Base-by-base conservation (phyloP, 2,329 filamentous ascomycete species). In the Pseudopithomyces maydicus region DNA sequence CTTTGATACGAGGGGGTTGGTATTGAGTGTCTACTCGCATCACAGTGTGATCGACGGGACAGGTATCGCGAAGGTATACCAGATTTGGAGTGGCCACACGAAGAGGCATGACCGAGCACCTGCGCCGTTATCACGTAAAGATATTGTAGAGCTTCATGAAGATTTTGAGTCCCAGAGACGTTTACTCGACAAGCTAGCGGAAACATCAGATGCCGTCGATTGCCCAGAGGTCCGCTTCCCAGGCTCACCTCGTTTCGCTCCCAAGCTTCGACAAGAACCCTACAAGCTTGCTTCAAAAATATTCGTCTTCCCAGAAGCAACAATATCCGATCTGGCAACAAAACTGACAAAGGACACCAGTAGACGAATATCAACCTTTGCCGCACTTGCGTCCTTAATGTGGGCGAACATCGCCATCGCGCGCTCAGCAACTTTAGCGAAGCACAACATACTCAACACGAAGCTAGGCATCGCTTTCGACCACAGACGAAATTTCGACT, bases 1-100 rank as follows among this genome's bases (percentile, higher is more conserved):
- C 58, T 10, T 72, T 70, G 45, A 63, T 72, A 15, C 61, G 59
- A 1, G 67, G 66, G 70, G 70, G 1, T 55, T 72, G 8, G 56
- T 72, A 8, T 44, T 73, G 19, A 72, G 68, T 41, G 50, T 66
- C 1, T 72, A 69, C 57, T 54, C 58, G 8, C 61, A 71, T 54
- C 70, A 74, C 53, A 59, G 54, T 23, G 58, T 65, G 15, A 35
- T 59, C 10, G 68, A 71, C 45, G 65, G 63, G 5, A 56, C 43
- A 2, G 65, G 64, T 0, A 58, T 65, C 11, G 52, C 57, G 7
- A 56, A 47, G 15, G 52, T 69, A 0, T 64, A 62, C 23, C 38
- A 59, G 20, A 20, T 54, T 1, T 69, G 63, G 65, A 64, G 61
- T 22, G 22, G 38, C 2, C 22, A 59, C 10, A 55, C 56, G 2